Evolutionary conservation across 1,139 yeast species (phyloP).

Genomic region (Taphrina betulina): DNA sequence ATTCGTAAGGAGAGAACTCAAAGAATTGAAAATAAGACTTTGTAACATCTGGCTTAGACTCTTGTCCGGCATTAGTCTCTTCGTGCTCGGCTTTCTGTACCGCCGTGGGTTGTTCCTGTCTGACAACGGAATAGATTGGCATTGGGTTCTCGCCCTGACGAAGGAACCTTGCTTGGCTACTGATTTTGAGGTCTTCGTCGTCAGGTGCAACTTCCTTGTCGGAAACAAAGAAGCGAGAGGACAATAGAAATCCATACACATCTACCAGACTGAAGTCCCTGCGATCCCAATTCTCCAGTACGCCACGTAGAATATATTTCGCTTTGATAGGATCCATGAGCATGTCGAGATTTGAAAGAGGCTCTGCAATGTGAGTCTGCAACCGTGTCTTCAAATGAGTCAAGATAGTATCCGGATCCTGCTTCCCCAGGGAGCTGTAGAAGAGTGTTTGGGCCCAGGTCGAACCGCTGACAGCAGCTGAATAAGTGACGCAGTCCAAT

Average conservation of each 20-base stretch:
- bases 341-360: conserved; percentile 36
- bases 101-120: conserved; percentile 38
- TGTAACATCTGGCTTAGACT: not conserved
- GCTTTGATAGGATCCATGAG: conserved; percentile 36
- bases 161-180: conserved; percentile 36
- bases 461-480: conserved; percentile 38
- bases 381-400: conserved; percentile 37
- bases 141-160: conserved; percentile 38
- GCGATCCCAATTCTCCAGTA: conserved; percentile 36
- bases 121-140: conserved; percentile 39
- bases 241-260: conserved; percentile 38
- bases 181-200: conserved; percentile 36
- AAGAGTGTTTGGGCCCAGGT: conserved; percentile 39
- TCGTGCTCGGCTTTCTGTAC: conserved; percentile 23
- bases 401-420: conserved; percentile 32
- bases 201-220: conserved; percentile 32
- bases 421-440: conserved; percentile 36
- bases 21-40: conserved; percentile 40
- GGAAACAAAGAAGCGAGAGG: conserved; percentile 38
- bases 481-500: conserved; percentile 39
- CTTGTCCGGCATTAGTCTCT: conserved; percentile 2
- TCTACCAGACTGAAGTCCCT: conserved; percentile 37
- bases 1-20: conserved; percentile 40
- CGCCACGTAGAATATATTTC: conserved; percentile 38
- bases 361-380: conserved; percentile 38